Conservation (phyloP, 2,329 filamentous ascomycete genomes). For the Bipolaris sorokiniana region DNA sequence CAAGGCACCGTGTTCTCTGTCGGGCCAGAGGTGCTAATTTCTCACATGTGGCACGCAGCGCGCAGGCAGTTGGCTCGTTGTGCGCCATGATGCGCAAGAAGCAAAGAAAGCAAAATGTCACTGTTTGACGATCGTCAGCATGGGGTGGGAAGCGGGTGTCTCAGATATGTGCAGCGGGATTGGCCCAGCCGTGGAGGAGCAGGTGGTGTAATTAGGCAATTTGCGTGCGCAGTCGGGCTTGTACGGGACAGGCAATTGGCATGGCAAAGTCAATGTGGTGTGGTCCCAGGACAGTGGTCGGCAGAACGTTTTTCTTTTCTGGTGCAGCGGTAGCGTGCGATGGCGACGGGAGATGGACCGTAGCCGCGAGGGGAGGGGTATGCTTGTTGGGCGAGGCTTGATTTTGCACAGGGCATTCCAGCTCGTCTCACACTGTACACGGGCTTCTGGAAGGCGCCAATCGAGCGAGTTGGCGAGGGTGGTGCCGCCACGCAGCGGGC, state of each 20-base stretch:
- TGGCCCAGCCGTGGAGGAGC: conserved; percentile 4
- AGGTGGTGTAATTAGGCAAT: conserved; percentile 5
- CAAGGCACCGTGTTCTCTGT: not conserved
- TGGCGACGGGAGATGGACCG: conserved; percentile 25
- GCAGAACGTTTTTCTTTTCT: conserved; percentile 18
- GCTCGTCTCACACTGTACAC: conserved; percentile 2
- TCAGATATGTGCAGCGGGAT: not conserved
- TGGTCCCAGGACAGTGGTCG: conserved; percentile 21
- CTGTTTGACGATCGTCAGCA: conserved; percentile 1
- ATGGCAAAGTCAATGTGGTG: conserved; percentile 21
- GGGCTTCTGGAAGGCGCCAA: conserved; percentile 1
- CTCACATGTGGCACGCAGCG: not conserved
- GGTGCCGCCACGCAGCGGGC: not conserved
- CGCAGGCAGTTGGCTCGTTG: not conserved
- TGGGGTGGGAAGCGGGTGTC: not conserved
- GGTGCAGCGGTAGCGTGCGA: conserved; percentile 24
- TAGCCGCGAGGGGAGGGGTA: conserved; percentile 26
- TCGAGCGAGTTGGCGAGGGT: not conserved
- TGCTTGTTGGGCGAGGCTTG: conserved; percentile 20
- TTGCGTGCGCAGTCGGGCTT: not conserved
- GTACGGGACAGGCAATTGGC: not conserved
- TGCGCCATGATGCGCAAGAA: conserved; percentile 2
- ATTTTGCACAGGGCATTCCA: conserved; percentile 14
- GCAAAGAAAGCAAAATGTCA: conserved; percentile 1
- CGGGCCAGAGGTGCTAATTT: not conserved